Percentiles rank a stretch among this genome's conserved stretches.
phyloP scores from a whole-genome alignment of 2,329 filamentous ascomycete genomes.

The Cytospora piceicola region DNA sequence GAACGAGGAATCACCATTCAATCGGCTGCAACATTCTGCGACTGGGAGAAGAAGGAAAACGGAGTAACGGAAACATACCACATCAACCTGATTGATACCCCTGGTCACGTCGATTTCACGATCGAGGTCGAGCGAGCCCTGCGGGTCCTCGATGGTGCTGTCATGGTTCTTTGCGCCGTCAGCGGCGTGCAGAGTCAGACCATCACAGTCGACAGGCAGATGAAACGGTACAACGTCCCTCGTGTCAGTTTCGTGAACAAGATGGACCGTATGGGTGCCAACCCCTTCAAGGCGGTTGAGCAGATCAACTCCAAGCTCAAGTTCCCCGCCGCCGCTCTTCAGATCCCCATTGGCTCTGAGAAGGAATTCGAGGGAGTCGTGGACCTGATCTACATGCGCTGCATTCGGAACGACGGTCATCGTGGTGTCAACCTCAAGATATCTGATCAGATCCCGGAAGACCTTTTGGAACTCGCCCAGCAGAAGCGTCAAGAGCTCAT shows the following conservation, averaged over 20 bases:
- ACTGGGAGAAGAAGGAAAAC: constrained; percentile 88
- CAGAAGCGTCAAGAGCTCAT: constrained; percentile 86
- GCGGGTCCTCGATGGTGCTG: constrained; percentile 91
- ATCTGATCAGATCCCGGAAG: constrained; percentile 80
- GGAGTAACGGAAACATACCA: constrained; percentile 91
- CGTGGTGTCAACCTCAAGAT: constrained; percentile 77
- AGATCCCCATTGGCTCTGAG: constrained; percentile 91
- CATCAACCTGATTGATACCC: constrained; percentile 98
- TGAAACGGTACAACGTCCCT: constrained; percentile 97
- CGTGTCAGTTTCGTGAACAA: constrained; percentile 98
- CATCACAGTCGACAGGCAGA: constrained; percentile 96
- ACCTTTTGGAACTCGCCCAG: constrained; percentile 73
- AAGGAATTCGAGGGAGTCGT: constrained; percentile 92
- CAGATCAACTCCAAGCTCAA: constrained; percentile 97
- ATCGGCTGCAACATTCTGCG: constrained; percentile 95
- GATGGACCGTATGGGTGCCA: constrained; percentile 99
- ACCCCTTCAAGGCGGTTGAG: constrained; percentile 96
- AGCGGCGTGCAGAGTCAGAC: constrained; percentile 98
- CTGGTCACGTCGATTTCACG: constrained; percentile 98
- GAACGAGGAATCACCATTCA: constrained; percentile 99
- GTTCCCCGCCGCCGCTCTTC: constrained; percentile 88
- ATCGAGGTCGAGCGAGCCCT: constrained; percentile 97
- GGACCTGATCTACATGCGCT: constrained; percentile 88
- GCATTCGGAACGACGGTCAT: constrained; percentile 87
- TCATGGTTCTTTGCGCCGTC: constrained; percentile 98